Percentiles rank a stretch among this genome's conserved stretches.
These are phyloP conservation scores for Trichoderma sp. DNA, from an alignment of 2,329 filamentous ascomycete species.

Conservation along the genomic window DNA sequence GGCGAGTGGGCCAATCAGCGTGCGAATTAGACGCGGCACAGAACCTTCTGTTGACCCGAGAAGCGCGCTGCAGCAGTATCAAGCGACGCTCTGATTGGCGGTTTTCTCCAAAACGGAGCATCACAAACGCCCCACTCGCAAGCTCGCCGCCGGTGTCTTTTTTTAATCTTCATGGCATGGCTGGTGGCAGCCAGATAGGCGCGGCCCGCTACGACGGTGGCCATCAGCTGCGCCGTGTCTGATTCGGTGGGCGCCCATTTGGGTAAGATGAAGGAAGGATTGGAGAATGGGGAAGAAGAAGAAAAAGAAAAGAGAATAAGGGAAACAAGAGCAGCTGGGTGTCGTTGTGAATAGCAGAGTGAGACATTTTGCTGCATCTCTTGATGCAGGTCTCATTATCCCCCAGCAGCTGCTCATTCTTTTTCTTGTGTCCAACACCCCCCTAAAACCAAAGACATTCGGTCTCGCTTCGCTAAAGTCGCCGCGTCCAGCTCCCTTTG, in stretches of 20 bases:
- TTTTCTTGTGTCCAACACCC: neutral
- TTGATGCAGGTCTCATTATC: constrained; percentile 3
- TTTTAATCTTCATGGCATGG: constrained; percentile 17
- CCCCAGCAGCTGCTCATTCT: neutral
- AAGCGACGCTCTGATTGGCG: neutral
- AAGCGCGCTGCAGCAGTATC: constrained; percentile 28
- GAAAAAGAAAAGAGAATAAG: neutral
- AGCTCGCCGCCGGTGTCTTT: constrained; percentile 8
- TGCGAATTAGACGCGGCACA: constrained; percentile 26
- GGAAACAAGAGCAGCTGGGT: neutral
- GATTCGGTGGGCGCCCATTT: neutral
- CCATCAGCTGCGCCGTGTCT: constrained; percentile 20
- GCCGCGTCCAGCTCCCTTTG: neutral
- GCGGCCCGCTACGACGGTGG: constrained; percentile 28
- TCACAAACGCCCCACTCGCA: neutral
- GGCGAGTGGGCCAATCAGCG: constrained; percentile 14
- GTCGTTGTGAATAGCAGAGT: neutral
- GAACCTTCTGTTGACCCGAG: constrained; percentile 24
- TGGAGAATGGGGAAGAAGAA: neutral
- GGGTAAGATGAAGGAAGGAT: neutral
- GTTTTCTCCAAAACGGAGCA: neutral
- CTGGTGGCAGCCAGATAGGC: constrained; percentile 31
- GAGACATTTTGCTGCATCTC: neutral
- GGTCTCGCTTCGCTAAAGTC: constrained; percentile 2
- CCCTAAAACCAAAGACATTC: neutral